Percentiles rank a stretch among this genome's conserved stretches.
These are phyloP conservation scores for Aspergillus nomiae DNA, from an alignment of 2,329 filamentous ascomycete species.

Conservation along the genomic window DNA sequence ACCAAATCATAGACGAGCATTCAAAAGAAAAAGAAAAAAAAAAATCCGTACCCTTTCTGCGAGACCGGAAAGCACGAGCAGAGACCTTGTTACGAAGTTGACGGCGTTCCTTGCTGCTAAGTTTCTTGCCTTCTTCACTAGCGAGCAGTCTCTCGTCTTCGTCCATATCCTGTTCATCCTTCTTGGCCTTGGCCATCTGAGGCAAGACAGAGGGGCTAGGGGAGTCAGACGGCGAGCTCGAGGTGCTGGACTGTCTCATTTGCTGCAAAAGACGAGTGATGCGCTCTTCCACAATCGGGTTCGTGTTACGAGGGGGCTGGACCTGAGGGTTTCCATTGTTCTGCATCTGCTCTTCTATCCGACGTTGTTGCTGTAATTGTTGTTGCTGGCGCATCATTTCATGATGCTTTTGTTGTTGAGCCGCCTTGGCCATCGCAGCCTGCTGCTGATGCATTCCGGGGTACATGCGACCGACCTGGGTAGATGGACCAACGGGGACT, in stretches of 20 bases:
- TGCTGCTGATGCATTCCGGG: slow-evolving; percentile 92
- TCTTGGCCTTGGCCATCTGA: slow-evolving; percentile 74
- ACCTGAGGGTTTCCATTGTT: slow-evolving; percentile 27
- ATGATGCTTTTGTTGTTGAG: slow-evolving; percentile 66
- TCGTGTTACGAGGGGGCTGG: slow-evolving; percentile 48
- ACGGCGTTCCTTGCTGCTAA: slow-evolving; percentile 95
- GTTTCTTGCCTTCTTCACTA: slow-evolving; percentile 98
- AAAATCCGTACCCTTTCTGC: slow-evolving; percentile 80
- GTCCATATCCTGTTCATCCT: slow-evolving; percentile 98
- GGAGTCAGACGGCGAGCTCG: slow-evolving; percentile 54
- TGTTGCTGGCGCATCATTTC: slow-evolving; percentile 61
- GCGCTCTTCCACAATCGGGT: slow-evolving; percentile 83
- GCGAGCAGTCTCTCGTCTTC: slow-evolving; percentile 91
- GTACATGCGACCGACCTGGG: slow-evolving; percentile 74
- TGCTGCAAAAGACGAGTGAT: slow-evolving; percentile 91
- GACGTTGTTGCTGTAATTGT: slow-evolving; percentile 25
- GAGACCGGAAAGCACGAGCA: slow-evolving; percentile 93
- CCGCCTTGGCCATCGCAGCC: slow-evolving; percentile 75
- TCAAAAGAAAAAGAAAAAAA: not conserved
- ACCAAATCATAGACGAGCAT: slow-evolving; percentile 2
- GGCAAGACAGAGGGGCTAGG: slow-evolving; percentile 48
- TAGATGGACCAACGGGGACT: slow-evolving; percentile 51
- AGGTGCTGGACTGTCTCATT: slow-evolving; percentile 73
- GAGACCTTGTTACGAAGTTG: slow-evolving; percentile 99
- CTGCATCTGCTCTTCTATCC: slow-evolving; percentile 31